Conservation (phyloP, 1,284 basidiomycete species). For the Sparassis latifolia region DNA sequence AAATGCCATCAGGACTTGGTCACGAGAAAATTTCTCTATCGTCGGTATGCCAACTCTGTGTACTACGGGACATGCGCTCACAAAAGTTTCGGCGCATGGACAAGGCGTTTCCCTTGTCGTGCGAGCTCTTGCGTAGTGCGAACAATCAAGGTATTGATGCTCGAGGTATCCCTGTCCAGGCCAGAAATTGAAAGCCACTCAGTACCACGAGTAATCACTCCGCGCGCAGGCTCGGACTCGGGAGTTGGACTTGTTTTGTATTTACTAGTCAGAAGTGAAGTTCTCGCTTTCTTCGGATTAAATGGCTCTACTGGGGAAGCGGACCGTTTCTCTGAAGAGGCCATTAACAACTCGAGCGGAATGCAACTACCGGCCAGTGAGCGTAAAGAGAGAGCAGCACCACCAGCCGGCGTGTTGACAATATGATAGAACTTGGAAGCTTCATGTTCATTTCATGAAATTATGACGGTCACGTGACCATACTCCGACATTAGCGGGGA, state of each 20-base stretch:
- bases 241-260: neutral
- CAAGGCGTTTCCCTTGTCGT: constrained; percentile 14
- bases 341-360: no score
- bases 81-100: constrained; percentile 15
- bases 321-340: neutral
- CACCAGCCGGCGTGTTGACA: no score
- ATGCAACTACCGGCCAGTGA: no score
- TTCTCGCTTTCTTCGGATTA: neutral
- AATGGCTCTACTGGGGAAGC: neutral
- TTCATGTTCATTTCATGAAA: no score
- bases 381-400: no score
- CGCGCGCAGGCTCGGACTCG: neutral
- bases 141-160: constrained; percentile 15
- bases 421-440: no score
- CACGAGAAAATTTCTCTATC: no score
- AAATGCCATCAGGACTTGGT: constrained; percentile 13
- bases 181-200: constrained; percentile 10
- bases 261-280: neutral
- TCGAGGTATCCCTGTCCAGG: neutral
- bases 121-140: constrained; percentile 10
- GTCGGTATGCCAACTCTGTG: no score
- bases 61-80: constrained; percentile 6
- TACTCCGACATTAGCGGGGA: no score
- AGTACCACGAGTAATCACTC: constrained; percentile 5
- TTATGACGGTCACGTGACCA: no score